These are phyloP conservation scores for Aspergillus homomorphus DNA, from an alignment of 495 filamentous ascomycete genomes.

Conservation along the genomic window DNA sequence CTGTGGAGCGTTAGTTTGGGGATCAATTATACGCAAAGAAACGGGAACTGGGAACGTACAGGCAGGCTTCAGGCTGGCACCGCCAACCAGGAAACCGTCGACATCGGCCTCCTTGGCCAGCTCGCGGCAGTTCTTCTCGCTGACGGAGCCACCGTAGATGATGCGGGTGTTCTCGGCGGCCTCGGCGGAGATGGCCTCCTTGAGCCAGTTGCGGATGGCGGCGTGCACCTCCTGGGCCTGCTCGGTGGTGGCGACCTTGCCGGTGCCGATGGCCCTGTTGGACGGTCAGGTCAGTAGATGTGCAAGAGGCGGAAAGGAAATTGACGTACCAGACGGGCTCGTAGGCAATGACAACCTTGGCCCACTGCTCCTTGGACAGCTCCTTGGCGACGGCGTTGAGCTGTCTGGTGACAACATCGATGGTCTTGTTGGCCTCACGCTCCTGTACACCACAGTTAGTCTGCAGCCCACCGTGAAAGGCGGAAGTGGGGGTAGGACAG, in stretches of 20 bases:
- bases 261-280: slow-evolving; percentile 84
- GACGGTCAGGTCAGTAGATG: slow-evolving; percentile 7
- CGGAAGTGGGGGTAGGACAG: slow-evolving; percentile 17
- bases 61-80: slow-evolving; percentile 96
- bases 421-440: slow-evolving; percentile 81
- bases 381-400: slow-evolving; percentile 65
- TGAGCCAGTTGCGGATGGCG: slow-evolving; percentile 87
- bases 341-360: slow-evolving; percentile 93
- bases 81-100: slow-evolving; percentile 97
- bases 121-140: slow-evolving; percentile 95
- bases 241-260: slow-evolving; percentile 90
- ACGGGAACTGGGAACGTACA: slow-evolving; percentile 59
- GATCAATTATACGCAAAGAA: not conserved
- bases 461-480: slow-evolving; percentile 1
- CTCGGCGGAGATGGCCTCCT: slow-evolving; percentile 63
- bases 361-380: slow-evolving; percentile 71
- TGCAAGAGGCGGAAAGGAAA: not conserved
- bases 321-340: slow-evolving; percentile 85
- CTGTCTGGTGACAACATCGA: slow-evolving; percentile 83
- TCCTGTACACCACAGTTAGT: slow-evolving; percentile 47
- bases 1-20: slow-evolving; percentile 25
- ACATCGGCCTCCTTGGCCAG: slow-evolving; percentile 89
- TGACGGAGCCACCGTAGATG: slow-evolving; percentile 94
- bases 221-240: slow-evolving; percentile 95
- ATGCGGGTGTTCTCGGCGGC: slow-evolving; percentile 79